Percentiles rank a stretch among this genome's conserved stretches.
phyloP scores from a whole-genome alignment of 371 early-diverging fungal species.

The Lichtheimia hyalospora region DNA sequence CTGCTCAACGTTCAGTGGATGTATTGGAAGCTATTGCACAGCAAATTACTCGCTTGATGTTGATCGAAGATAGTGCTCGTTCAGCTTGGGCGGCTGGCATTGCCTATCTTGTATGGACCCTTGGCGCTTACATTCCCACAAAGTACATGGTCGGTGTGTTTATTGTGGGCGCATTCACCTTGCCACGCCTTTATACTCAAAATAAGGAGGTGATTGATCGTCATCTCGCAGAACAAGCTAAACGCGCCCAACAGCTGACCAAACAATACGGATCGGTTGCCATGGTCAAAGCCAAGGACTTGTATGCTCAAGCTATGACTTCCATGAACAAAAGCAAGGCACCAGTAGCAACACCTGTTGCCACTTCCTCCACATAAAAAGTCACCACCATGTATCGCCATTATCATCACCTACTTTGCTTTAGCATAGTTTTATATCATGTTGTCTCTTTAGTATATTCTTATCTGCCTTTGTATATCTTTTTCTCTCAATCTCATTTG shows the following conservation, averaged over 20 bases:
- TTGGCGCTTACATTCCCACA: slow-evolving; percentile 56
- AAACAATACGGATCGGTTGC: slow-evolving; percentile 36
- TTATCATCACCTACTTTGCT: not conserved
- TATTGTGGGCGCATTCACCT: slow-evolving; percentile 43
- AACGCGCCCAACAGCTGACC: slow-evolving; percentile 26
- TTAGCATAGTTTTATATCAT: not conserved
- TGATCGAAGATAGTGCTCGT: slow-evolving; percentile 56
- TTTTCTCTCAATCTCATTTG: not conserved
- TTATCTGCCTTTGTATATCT: not conserved
- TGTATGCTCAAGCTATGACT: slow-evolving; percentile 19
- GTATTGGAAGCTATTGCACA: slow-evolving; percentile 46
- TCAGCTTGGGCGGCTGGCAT: slow-evolving; percentile 44
- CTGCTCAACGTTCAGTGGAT: slow-evolving; percentile 42
- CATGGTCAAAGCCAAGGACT: slow-evolving; percentile 27
- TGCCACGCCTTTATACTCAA: slow-evolving; percentile 55
- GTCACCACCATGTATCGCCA: not conserved
- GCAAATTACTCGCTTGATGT: slow-evolving; percentile 50
- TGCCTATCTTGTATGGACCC: slow-evolving; percentile 56
- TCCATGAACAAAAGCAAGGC: slow-evolving; percentile 10
- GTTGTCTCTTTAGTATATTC: not conserved
- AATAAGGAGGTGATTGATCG: slow-evolving; percentile 52
- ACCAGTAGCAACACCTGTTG: no score
- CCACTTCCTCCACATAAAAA: not conserved
- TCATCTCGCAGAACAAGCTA: slow-evolving; percentile 42
- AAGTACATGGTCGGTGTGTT: slow-evolving; percentile 51